These are phyloP conservation scores for Backusella tuberculispora DNA, from an alignment of 192 early-diverging fungal species.

Conservation along the genomic window DNA sequence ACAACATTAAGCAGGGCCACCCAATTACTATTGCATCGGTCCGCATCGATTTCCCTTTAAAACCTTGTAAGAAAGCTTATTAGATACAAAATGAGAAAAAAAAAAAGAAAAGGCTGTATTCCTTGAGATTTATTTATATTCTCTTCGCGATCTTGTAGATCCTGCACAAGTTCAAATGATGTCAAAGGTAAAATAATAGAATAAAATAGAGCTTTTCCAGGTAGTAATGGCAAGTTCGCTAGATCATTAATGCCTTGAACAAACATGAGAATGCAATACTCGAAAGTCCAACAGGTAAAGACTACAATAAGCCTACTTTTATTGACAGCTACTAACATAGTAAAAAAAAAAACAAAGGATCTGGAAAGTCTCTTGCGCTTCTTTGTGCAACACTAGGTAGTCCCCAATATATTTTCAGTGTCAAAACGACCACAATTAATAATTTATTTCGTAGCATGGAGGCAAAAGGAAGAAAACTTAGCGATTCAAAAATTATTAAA, in stretches of 20 bases:
- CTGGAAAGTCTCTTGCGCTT: slow-evolving; percentile 79
- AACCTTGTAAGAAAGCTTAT: slow-evolving; percentile 1
- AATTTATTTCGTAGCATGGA: slow-evolving; percentile 25
- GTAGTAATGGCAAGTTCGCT: background rate
- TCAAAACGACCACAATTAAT: background rate
- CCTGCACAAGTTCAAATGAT: slow-evolving; percentile 27
- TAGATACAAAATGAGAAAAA: too few relatives aligned
- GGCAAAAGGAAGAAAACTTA: slow-evolving; percentile 17
- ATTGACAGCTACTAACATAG: background rate
- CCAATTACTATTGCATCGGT: slow-evolving; percentile 5
- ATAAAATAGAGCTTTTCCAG: background rate
- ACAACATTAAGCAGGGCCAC: background rate
- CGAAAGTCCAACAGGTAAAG: slow-evolving; percentile 65
- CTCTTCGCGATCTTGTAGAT: background rate
- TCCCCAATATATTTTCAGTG: background rate
- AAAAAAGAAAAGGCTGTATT: background rate
- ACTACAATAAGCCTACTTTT: background rate
- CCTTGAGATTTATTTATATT: background rate
- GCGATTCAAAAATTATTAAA: background rate
- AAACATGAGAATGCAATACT: slow-evolving; percentile 63
- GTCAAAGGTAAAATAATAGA: background rate
- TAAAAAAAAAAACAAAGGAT: slow-evolving; percentile 47
- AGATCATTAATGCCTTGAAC: slow-evolving; percentile 54
- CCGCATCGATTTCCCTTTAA: slow-evolving; percentile 16
- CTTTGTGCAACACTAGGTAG: slow-evolving; percentile 69